Evolutionary conservation across 2,329 filamentous ascomycete genomes (phyloP).

Genomic region (Cadophora sp.): DNA sequence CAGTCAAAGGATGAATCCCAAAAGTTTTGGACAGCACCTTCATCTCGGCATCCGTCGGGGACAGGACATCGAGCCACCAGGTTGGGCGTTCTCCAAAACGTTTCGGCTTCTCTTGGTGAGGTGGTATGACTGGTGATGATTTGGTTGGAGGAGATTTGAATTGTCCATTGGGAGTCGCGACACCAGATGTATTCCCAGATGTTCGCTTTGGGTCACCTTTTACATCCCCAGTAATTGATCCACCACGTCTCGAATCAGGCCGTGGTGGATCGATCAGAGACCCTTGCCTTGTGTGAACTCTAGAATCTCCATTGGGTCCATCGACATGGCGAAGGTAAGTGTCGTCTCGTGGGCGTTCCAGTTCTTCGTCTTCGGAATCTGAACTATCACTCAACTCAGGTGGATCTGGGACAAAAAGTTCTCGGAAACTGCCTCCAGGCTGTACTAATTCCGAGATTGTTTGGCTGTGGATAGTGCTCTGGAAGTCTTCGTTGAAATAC

Average conservation of each 20-base stretch:
- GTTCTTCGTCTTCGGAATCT: conserved; percentile 62
- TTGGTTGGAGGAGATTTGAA: conserved; percentile 42
- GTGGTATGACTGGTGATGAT: conserved; percentile 42
- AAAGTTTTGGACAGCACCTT: conserved; percentile 91
- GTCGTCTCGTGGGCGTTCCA: conserved; percentile 45
- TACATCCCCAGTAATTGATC: conserved; percentile 27
- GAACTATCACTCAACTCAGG: conserved; percentile 75
- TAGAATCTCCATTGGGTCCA: conserved; percentile 52
- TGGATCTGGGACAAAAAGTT: conserved; percentile 91
- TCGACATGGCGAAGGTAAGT: conserved; percentile 41
- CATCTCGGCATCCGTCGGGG: conserved; percentile 94
- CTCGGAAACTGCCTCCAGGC: conserved; percentile 80
- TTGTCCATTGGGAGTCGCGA: conserved; percentile 37
- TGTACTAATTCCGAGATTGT: conserved; percentile 93
- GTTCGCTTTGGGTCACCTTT: conserved; percentile 22
- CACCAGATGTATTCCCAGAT: conserved; percentile 31
- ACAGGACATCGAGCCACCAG: conserved; percentile 95
- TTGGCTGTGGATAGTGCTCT: conserved; percentile 94
- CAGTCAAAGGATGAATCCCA: conserved; percentile 92
- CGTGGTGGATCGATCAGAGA: conserved; percentile 38
- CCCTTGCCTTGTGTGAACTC: conserved; percentile 52
- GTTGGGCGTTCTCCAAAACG: conserved; percentile 84
- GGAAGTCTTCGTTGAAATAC: conserved; percentile 98
- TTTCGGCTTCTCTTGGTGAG: conserved; percentile 52
- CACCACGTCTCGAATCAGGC: conserved; percentile 33